phyloP scores from a whole-genome alignment of 2,329 filamentous ascomycete species.

The Colletotrichum limetticola region DNA sequence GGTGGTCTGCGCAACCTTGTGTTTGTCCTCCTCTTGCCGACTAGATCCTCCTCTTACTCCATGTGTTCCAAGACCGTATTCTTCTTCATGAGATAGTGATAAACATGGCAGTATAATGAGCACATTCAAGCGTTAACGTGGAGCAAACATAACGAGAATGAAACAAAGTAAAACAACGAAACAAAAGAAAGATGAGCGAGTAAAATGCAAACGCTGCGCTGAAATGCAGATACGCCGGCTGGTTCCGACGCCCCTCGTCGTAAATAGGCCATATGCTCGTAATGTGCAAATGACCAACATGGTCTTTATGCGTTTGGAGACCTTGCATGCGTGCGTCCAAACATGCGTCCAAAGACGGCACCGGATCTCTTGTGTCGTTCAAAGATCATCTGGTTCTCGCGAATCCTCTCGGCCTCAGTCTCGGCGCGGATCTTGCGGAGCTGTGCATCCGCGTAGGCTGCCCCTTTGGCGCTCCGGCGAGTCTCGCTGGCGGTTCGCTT shows the following conservation, averaged over 20 bases:
- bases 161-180: conserved; percentile 5
- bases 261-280: conserved; percentile 1
- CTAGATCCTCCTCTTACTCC: background rate
- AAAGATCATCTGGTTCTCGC: conserved; percentile 23
- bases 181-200: conserved; percentile 13
- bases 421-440: conserved; percentile 30
- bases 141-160: background rate
- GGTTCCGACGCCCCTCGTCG: background rate
- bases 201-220: conserved; percentile 5
- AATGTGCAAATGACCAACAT: background rate
- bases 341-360: conserved; percentile 37
- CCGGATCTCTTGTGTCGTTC: conserved; percentile 28
- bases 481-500: conserved; percentile 31
- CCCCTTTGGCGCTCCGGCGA: conserved; percentile 26
- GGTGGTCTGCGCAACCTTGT: background rate
- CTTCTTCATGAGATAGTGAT: conserved; percentile 2
- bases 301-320: background rate
- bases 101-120: conserved; percentile 1
- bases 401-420: conserved; percentile 22
- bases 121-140: background rate
- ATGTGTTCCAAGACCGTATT: background rate
- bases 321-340: conserved; percentile 13
- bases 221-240: background rate
- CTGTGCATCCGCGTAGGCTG: conserved; percentile 27
- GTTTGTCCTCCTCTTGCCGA: background rate